These are phyloP conservation scores for Cairneyella variabilis DNA, from an alignment of 495 filamentous ascomycete genomes.

Conservation along the genomic window DNA sequence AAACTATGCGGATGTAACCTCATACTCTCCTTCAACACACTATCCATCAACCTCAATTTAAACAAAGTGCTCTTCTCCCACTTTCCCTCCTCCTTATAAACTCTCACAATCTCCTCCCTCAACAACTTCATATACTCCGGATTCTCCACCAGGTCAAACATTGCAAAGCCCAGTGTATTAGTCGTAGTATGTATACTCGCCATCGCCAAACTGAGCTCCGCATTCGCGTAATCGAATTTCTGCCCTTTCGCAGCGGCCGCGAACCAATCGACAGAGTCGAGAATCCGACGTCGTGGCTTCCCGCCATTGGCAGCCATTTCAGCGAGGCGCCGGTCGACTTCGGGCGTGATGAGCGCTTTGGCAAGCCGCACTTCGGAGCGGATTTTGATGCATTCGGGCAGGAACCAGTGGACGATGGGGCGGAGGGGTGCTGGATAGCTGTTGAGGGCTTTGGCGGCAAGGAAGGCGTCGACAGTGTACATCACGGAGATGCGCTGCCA, in stretches of 20 bases:
- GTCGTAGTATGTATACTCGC: constrained; percentile 37
- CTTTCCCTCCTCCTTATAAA: constrained; percentile 28
- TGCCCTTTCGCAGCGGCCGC: constrained; percentile 27
- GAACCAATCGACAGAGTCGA: constrained; percentile 36
- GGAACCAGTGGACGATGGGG: constrained; percentile 32
- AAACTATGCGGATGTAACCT: constrained; percentile 31
- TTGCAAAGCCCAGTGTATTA: constrained; percentile 30
- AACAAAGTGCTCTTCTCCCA: constrained; percentile 45
- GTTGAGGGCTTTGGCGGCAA: constrained; percentile 30
- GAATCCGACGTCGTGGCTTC: constrained; percentile 24
- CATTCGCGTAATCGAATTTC: constrained; percentile 28
- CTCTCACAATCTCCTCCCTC: constrained; percentile 36
- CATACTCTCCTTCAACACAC: constrained; percentile 42
- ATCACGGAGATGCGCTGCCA: constrained; percentile 42
- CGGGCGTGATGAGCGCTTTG: constrained; percentile 24
- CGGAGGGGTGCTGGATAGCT: constrained; percentile 32
- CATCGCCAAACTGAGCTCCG: constrained; percentile 30
- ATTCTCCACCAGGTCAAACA: constrained; percentile 37
- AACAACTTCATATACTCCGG: constrained; percentile 35
- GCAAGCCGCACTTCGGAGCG: constrained; percentile 22
- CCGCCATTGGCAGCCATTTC: constrained; percentile 18
- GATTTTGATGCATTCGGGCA: constrained; percentile 28
- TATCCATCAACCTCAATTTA: constrained; percentile 50
- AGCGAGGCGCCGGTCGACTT: constrained; percentile 27
- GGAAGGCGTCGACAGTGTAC: constrained; percentile 36